These are phyloP conservation scores for Amanita jacksonii DNA, from an alignment of 768 basidiomycete species.

Conservation along the genomic window DNA sequence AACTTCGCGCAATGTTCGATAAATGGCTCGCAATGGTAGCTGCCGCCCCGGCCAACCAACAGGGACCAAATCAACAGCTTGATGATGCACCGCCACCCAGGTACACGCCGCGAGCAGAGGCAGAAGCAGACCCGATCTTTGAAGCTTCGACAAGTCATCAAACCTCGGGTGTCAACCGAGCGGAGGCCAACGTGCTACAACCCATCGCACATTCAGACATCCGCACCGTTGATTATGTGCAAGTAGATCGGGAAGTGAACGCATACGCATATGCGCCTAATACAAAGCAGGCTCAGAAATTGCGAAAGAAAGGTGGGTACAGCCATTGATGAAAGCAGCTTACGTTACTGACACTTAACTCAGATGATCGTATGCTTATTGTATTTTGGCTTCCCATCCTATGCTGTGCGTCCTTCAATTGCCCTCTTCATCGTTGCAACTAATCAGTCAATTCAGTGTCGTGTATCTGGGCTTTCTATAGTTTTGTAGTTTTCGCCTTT, in stretches of 20 bases:
- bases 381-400: slow-evolving; percentile 85
- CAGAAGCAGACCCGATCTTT: slow-evolving; percentile 10
- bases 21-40: slow-evolving; percentile 57
- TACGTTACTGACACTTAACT: slow-evolving; percentile 6
- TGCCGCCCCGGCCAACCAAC: slow-evolving; percentile 31
- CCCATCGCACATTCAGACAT: slow-evolving; percentile 22
- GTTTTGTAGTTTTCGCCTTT: slow-evolving; percentile 41
- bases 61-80: slow-evolving; percentile 19
- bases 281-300: slow-evolving; percentile 31
- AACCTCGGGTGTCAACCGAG: slow-evolving; percentile 13
- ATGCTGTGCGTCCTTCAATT: slow-evolving; percentile 43
- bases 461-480: slow-evolving; percentile 51
- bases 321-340: not conserved
- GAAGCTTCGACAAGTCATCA: slow-evolving; percentile 10
- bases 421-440: slow-evolving; percentile 2
- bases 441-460: slow-evolving; percentile 35
- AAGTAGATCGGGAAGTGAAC: slow-evolving; percentile 54
- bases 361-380: slow-evolving; percentile 79
- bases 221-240: slow-evolving; percentile 36
- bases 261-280: slow-evolving; percentile 56
- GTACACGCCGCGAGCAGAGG: slow-evolving; percentile 53
- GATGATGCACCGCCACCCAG: slow-evolving; percentile 59
- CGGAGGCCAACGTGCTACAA: slow-evolving; percentile 14
- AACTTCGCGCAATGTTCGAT: slow-evolving; percentile 66
- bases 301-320: slow-evolving; percentile 62